Evolutionary conservation across 352 stramenopile species (phyloP).

Genomic region (Pythium grandisporangium): DNA sequence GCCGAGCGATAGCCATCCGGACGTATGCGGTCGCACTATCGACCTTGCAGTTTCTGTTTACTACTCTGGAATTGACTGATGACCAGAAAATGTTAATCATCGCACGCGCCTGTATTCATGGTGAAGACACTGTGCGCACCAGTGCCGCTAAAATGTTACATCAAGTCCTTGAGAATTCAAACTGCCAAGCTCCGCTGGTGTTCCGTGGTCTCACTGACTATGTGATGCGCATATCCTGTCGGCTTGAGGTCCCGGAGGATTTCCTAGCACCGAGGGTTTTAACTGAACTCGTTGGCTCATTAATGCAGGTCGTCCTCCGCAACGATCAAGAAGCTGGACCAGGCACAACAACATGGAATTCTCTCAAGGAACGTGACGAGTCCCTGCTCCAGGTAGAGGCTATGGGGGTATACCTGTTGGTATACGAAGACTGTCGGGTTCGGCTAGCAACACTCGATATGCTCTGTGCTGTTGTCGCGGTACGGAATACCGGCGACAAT

Average conservation of each 20-base stretch:
- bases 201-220: slow-evolving; percentile 53
- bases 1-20: slow-evolving; percentile 30
- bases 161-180: slow-evolving; percentile 14
- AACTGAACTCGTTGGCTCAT: slow-evolving; percentile 17
- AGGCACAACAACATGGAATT: slow-evolving; percentile 44
- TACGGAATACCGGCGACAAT: background rate
- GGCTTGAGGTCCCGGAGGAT: slow-evolving; percentile 16
- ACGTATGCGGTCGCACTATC: slow-evolving; percentile 36
- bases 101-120: slow-evolving; percentile 38
- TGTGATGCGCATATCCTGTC: slow-evolving; percentile 36
- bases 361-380: slow-evolving; percentile 18
- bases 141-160: slow-evolving; percentile 27
- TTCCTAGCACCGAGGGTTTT: slow-evolving; percentile 24
- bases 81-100: slow-evolving; percentile 63
- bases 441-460: slow-evolving; percentile 18
- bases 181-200: slow-evolving; percentile 17
- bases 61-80: slow-evolving; percentile 30
- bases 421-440: slow-evolving; percentile 24
- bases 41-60: slow-evolving; percentile 34
- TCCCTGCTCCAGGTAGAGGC: slow-evolving; percentile 62
- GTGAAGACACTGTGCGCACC: slow-evolving; percentile 21
- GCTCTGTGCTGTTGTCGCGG: slow-evolving; percentile 18
- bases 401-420: slow-evolving; percentile 42
- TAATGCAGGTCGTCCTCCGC: slow-evolving; percentile 14
- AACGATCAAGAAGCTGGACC: too few relatives aligned